These are phyloP conservation scores for Pseudoscleropodium purum DNA, from an alignment of 225 moss, liverwort and hornwort genomes.

Conservation along the genomic window DNA sequence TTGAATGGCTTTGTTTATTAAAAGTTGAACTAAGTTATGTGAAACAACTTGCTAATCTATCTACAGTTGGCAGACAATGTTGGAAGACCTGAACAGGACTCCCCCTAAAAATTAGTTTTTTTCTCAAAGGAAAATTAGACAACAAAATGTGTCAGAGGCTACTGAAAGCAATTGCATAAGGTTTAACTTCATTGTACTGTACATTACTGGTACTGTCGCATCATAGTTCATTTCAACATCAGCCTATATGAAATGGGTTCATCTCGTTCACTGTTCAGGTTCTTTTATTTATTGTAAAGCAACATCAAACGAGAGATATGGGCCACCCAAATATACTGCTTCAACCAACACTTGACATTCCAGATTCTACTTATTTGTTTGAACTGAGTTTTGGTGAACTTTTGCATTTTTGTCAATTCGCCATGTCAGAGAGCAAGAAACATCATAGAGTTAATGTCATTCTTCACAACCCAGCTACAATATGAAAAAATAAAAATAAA, in stretches of 20 bases:
- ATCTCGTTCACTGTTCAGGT: neutral
- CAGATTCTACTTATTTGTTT: neutral
- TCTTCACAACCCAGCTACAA: neutral
- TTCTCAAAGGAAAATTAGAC: neutral
- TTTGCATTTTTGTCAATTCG: neutral
- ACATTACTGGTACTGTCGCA: neutral
- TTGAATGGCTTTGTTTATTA: neutral
- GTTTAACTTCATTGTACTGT: neutral
- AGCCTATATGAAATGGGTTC: neutral
- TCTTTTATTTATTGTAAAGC: neutral
- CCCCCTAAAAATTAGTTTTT: neutral
- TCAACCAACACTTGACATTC: neutral
- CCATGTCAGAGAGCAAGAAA: neutral
- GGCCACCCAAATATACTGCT: neutral
- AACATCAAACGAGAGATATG: neutral
- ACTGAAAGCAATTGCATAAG: neutral
- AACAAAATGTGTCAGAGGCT: neutral
- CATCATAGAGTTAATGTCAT: no score
- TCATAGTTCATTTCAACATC: neutral
- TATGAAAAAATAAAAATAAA: neutral
- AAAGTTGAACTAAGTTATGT: neutral
- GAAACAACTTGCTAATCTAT: neutral
- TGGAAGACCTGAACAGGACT: neutral
- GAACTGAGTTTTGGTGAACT: neutral
- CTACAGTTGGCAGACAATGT: fast-evolving